phyloP scores from a whole-genome alignment of 179 eudicot genomes.

The Gypsophila paniculata region DNA sequence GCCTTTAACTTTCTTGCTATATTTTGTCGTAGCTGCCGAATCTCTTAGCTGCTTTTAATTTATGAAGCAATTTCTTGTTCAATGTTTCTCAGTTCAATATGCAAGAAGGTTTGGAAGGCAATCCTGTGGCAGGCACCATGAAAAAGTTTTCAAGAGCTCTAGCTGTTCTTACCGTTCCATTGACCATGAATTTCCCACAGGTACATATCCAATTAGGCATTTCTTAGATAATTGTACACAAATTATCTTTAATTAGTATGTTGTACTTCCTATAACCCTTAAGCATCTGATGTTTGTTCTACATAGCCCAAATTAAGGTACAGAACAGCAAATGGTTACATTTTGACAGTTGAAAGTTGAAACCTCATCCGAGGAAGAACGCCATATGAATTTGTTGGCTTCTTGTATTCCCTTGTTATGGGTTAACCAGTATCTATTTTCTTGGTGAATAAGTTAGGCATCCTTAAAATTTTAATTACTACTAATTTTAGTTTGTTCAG shows the following conservation, averaged over 20 bases:
- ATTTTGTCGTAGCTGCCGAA: background rate
- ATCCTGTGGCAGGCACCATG: conserved; percentile 79
- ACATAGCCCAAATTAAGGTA: background rate
- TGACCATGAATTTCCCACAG: conserved; percentile 80
- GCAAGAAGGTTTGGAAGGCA: conserved; percentile 97
- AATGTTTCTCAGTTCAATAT: conserved; percentile 54
- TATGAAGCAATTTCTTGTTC: background rate
- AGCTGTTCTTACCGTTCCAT: conserved; percentile 70
- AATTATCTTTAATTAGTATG: background rate
- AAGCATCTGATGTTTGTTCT: background rate
- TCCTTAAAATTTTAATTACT: background rate
- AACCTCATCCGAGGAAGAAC: background rate
- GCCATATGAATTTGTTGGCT: background rate
- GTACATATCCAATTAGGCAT: conserved; percentile 29
- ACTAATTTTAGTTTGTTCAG: too few species aligned
- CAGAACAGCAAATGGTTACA: background rate
- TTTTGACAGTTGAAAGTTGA: too few species aligned
- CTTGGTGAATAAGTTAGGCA: background rate
- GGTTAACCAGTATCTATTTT: background rate
- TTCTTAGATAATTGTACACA: background rate
- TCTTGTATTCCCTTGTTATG: background rate
- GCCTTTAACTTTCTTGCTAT: background rate
- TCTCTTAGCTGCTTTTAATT: background rate
- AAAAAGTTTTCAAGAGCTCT: conserved; percentile 75
- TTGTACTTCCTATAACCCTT: background rate